These are phyloP conservation scores for Camelina sativa DNA, from an alignment of 345 rosid species.

Conservation along the genomic window DNA sequence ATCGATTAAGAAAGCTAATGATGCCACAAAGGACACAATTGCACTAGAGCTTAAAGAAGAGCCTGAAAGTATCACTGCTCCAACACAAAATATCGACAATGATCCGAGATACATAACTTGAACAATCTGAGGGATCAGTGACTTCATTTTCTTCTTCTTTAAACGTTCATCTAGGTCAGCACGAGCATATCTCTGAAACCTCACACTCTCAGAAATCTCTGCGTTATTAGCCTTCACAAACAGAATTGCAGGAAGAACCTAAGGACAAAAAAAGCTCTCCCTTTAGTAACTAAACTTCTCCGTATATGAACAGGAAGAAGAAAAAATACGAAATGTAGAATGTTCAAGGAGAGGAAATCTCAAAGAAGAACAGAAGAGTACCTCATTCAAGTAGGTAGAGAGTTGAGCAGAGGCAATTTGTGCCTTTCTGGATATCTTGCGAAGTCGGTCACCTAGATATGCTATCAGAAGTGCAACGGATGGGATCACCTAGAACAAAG, in stretches of 20 bases:
- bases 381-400: conserved; percentile 90
- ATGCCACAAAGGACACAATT: conserved; percentile 79
- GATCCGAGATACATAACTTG: conserved; percentile 80
- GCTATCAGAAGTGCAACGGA: conserved; percentile 71
- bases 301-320: too few relatives aligned
- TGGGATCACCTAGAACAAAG: conserved; percentile 64
- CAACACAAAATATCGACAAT: conserved; percentile 62
- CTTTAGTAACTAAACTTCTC: conserved; percentile 17
- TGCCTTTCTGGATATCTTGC: conserved; percentile 75
- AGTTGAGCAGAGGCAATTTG: conserved; percentile 70
- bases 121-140: conserved; percentile 78
- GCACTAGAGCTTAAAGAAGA: conserved; percentile 67
- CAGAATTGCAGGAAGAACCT: conserved; percentile 89
- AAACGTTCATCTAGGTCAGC: conserved; percentile 63
- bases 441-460: conserved; percentile 76
- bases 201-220: conserved; percentile 69
- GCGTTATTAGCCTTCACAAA: conserved; percentile 94
- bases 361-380: conserved; percentile 32
- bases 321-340: too few relatives aligned
- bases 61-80: conserved; percentile 70
- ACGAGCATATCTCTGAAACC: conserved; percentile 75
- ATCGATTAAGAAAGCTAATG: conserved; percentile 79
- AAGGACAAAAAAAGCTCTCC: neutral
- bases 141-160: conserved; percentile 92
- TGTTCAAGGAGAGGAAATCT: neutral